Conservation (phyloP, 805 yeast species). For the Nakazawaea siamensis region DNA sequence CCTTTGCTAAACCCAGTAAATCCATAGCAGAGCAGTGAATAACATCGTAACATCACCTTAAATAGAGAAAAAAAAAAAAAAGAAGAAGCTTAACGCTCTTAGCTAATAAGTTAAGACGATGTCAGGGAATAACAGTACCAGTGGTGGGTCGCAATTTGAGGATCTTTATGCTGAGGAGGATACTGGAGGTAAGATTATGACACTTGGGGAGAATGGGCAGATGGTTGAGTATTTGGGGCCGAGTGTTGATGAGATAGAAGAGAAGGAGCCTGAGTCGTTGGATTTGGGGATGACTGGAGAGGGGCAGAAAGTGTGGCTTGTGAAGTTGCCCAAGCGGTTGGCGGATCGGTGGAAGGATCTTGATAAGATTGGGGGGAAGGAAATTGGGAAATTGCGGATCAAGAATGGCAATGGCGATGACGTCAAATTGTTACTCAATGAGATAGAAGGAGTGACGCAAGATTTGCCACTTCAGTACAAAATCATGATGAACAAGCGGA, state of each 20-base stretch:
- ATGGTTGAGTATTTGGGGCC: slow-evolving; percentile 30
- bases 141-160: too few species aligned
- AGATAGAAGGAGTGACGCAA: slow-evolving; percentile 33
- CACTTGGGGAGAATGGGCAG: slow-evolving; percentile 13
- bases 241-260: slow-evolving; percentile 34
- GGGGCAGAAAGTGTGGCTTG: slow-evolving; percentile 81
- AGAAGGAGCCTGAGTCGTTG: slow-evolving; percentile 49
- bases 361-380: slow-evolving; percentile 57
- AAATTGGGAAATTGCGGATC: slow-evolving; percentile 74
- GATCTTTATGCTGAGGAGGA: slow-evolving; percentile 27
- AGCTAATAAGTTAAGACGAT: too few species aligned
- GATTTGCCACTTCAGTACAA: slow-evolving; percentile 82
- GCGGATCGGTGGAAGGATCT: slow-evolving; percentile 74
- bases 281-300: slow-evolving; percentile 64
- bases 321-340: slow-evolving; percentile 80
- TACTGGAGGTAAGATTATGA: slow-evolving; percentile 21
- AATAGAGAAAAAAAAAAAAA: too few species aligned
- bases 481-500: slow-evolving; percentile 65
- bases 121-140: too few species aligned
- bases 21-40: too few species aligned
- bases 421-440: slow-evolving; percentile 52
- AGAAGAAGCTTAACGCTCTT: too few species aligned
- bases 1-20: too few species aligned
- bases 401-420: slow-evolving; percentile 34
- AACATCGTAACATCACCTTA: too few species aligned